Evolutionary conservation across 805 yeast genomes (phyloP), one percentile per base, ranked within the genome.

Genomic region (Candida coquimbonensis): DNA sequence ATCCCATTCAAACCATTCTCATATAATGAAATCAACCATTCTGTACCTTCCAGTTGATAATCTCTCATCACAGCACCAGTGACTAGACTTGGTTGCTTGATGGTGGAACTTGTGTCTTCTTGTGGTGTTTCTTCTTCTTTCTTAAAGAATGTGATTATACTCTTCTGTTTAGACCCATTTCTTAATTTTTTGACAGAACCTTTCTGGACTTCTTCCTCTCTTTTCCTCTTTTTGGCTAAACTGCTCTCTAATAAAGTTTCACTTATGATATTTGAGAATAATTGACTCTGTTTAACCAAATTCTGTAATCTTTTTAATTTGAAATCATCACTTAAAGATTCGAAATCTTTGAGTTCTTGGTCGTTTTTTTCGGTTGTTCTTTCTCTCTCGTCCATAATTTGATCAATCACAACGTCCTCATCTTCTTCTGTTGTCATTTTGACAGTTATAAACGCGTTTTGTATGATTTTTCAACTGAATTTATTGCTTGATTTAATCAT

Each of bases 1-100:
- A 93, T 90, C 3, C 98, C 99, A 62, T 91, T 91, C 27, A 91
- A 69, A 0, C 98, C 99, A 63, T 91, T 93, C 59, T 90, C 95
- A 61, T 85, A 93, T 25, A 91, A 66, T 0, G 96, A 83, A 13
- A 83, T 75, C 37, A 93, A 67, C 98, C 98, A 91, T 52, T 87
- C 89, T 46, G 91, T 73, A 1, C 98, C 99, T 46, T 85, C 89
- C 17, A 87, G 62, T 64, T 91, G 99, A 59, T 93, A 89, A 27
- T 81, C 84, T 57, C 88, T 87, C 72, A 91, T 69, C 0, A 59
- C 57, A 29, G 87, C 86, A 8, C 80, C 80, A 1, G 74, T 64
- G 14, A 82, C 55, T 13, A 78, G 53, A 12, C 63, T 55, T 0
- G 89, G 89, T 54, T 82, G 87, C n/a, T 63, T 62, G 34, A 61